Evolutionary conservation across 495 filamentous ascomycete genomes (phyloP), one percentile per base, ranked within the genome.

Genomic region (Cercophora samala): DNA sequence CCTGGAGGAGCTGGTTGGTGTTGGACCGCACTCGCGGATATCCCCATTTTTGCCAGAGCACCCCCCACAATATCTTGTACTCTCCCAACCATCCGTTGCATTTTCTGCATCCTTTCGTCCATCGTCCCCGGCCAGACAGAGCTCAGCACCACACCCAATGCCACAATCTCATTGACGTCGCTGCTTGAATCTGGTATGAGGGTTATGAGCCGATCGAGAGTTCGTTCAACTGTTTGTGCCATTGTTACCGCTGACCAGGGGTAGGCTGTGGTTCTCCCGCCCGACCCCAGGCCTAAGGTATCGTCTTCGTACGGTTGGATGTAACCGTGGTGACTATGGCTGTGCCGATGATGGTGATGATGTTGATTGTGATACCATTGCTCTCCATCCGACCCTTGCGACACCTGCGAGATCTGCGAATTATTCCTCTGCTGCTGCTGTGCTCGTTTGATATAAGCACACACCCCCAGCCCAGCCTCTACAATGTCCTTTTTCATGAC

Each of bases 381-480:
- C 37, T 46, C 37, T 3, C 15, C 9, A 9, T 46, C 37, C 8
- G 37, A 46, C 6, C 3, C 13, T 13, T 46, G 37, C 8, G 37
- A 46, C 6, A 3, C 13, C 15, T 46, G 37, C 9, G 37, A 46
- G 5, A 46, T 46, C 37, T 46, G 54, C 2, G 54, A 56, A 21
- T 56, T 21, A 56, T 56, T 56, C 19, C 22, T 29, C 8, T 60
- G 58, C 8, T 60, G 17, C 25, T 60, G 58, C 21, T 18, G 22
- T 11, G 42, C 13, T 37, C 52, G 46, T 26, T 75, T 77, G 65
- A 79, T 72, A 55, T 75, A 80, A 59, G 75, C 76, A 65, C 78
- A 80, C 23, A 80, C 60, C 32, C 78, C 73, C 26, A 80, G 74
- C 5, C 74, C 73, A 5, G 76, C 74, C 66, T 78, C 74, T 2